Evolutionary conservation across 1,284 basidiomycete species (phyloP), one percentile per base, ranked within the genome.

Genomic region (Gymnopus androsaceus): DNA sequence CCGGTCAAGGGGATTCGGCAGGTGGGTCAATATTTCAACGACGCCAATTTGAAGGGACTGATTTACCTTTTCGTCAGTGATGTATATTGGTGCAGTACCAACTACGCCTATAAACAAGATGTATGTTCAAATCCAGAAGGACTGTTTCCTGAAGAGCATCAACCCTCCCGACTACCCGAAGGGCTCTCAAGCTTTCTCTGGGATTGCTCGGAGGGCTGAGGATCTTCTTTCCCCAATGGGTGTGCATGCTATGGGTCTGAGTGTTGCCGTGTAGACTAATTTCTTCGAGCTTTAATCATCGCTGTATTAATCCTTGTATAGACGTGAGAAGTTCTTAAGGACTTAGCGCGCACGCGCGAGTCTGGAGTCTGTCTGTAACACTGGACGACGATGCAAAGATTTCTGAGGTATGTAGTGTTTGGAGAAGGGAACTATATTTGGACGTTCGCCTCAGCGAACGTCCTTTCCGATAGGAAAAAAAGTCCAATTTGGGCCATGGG

Each of bases 21-120:
- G 90, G 84, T 84, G 60, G 58, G 72, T 55, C 42, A 30, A 19
- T 38, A 17, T 25, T 19, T 41, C 11, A 21, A 23, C 17, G 19
- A 21, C 25, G 11, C 4, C 25, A 7, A 8, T 14, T 9, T 44
- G 19, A 14, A 58, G 14, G 31, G 37, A 5, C 40, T 40, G 17
- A n/a, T 54, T 31, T 15, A 28, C 17, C 15, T 44, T 27, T 25
- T 12, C 21, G 5, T 30, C 37, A 82, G 85, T 87, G 30, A 85
- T 94, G 79, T 95, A 94, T 68, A 94, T 94, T 61, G 86, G 87
- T 3, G 83, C 92, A 0, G 85, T 90, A 1, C 91, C 92, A 0
- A 75, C 85, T 33, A 93, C 90, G 0, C 79, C 82, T 0, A 71
- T 74, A 60, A 87, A 87, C 67, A 75, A 77, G 38, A 73, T 71